Conservation (phyloP, 306 rosid species). For the Glycine latifolia region DNA sequence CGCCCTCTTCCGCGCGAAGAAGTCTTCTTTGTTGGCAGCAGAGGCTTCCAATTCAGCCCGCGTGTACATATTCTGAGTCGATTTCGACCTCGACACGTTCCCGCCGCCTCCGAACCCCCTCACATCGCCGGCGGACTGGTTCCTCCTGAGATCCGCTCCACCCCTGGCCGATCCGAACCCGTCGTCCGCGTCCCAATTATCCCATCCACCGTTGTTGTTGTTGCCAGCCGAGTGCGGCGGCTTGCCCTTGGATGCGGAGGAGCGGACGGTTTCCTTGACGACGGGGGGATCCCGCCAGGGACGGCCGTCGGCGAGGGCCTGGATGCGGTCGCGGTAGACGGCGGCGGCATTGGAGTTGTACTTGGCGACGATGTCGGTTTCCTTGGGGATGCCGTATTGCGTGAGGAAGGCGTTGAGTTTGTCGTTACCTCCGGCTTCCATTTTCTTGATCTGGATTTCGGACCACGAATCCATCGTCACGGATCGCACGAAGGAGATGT, state of each 20-base stretch:
- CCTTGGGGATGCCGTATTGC: constrained; percentile 78
- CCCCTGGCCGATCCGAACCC: constrained; percentile 57
- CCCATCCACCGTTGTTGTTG: constrained; percentile 66
- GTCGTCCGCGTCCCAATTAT: constrained; percentile 84
- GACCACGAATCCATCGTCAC: constrained; percentile 99
- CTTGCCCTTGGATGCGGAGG: constrained; percentile 56
- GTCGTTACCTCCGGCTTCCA: constrained; percentile 96
- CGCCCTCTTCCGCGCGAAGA: constrained; percentile 68
- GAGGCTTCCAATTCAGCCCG: constrained; percentile 83
- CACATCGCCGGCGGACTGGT: constrained; percentile 82
- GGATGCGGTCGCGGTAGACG: constrained; percentile 87
- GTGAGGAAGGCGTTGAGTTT: constrained; percentile 78
- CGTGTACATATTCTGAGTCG: constrained; percentile 81
- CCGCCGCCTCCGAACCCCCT: constrained; percentile 56
- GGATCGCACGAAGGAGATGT: constrained; percentile 98
- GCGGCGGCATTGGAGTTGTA: constrained; percentile 88
- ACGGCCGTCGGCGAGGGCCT: constrained; percentile 87
- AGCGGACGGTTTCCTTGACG: constrained; percentile 66
- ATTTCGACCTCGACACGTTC: constrained; percentile 67
- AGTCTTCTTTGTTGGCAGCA: constrained; percentile 82
- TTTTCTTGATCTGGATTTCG: constrained; percentile 93
- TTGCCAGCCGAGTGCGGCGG: constrained; percentile 66
- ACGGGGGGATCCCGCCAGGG: constrained; percentile 95
- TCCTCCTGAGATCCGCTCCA: constrained; percentile 67
- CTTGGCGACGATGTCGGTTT: constrained; percentile 84